phyloP scores from a whole-genome alignment of 352 stramenopile species.

The Globisporangium carolinianum region DNA sequence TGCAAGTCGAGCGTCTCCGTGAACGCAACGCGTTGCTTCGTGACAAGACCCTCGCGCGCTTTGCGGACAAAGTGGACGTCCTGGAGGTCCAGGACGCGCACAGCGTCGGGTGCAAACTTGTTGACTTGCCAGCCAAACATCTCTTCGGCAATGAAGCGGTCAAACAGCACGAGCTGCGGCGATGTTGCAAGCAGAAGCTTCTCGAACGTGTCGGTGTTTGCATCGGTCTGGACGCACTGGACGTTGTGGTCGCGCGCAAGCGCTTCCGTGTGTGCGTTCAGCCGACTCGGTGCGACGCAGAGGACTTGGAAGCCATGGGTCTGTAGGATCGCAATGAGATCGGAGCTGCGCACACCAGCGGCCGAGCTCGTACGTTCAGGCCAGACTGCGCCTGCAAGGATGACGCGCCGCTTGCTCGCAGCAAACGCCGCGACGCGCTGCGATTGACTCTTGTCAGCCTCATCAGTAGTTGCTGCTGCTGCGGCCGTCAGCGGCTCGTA shows the following conservation, averaged over 20 bases:
- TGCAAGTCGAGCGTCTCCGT: constrained; percentile 30
- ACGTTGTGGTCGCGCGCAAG: constrained; percentile 40
- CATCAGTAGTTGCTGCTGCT: not conserved
- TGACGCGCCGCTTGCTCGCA: constrained; percentile 55
- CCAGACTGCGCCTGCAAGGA: constrained; percentile 73
- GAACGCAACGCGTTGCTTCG: constrained; percentile 38
- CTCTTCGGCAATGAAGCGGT: constrained; percentile 80
- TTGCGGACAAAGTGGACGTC: constrained; percentile 90
- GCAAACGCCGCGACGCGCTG: constrained; percentile 37
- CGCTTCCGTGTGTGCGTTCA: constrained; percentile 61
- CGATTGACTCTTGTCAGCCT: constrained; percentile 9
- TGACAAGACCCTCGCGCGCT: constrained; percentile 73
- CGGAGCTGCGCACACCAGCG: constrained; percentile 76
- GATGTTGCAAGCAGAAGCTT: constrained; percentile 44
- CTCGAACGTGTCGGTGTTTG: constrained; percentile 66
- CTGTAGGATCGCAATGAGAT: constrained; percentile 67
- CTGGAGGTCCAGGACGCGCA: constrained; percentile 89
- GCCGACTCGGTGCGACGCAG: constrained; percentile 68
- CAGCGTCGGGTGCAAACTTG: constrained; percentile 67
- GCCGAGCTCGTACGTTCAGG: constrained; percentile 85
- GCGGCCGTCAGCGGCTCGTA: not conserved
- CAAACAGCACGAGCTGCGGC: constrained; percentile 72
- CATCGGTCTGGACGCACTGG: constrained; percentile 59
- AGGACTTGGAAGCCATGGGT: constrained; percentile 57
- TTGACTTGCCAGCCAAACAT: constrained; percentile 82